Evolutionary conservation across 192 early-diverging fungal species (phyloP).

Genomic region (Coemansia sp.): DNA sequence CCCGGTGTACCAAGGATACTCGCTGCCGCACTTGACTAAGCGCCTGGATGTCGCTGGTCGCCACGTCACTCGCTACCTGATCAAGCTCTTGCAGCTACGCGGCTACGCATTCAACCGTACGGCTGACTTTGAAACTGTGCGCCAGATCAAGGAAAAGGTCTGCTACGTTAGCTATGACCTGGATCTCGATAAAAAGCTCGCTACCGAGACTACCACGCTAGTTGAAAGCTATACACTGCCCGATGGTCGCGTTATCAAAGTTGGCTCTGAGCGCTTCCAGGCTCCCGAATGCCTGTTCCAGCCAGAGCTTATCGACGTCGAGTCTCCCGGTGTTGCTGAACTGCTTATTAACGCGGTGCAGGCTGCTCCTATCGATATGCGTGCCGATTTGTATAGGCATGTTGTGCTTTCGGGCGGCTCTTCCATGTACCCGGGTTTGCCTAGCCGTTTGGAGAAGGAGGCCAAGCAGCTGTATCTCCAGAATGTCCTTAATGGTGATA

Average conservation of each 20-base stretch:
- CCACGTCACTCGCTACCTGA: constrained; percentile 94
- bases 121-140: constrained; percentile 97
- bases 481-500: constrained; percentile 86
- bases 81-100: constrained; percentile 90
- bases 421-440: constrained; percentile 98
- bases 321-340: constrained; percentile 92
- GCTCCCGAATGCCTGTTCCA: constrained; percentile 99
- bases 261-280: constrained; percentile 97
- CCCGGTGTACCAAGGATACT: constrained; percentile 96
- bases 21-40: constrained; percentile 84
- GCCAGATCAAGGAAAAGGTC: constrained; percentile 97
- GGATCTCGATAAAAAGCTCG: constrained; percentile 90
- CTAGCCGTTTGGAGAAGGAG: constrained; percentile 97
- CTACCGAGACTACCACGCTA: constrained; percentile 94
- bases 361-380: constrained; percentile 87
- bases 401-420: constrained; percentile 98
- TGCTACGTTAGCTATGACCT: constrained; percentile 99
- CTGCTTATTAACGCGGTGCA: constrained; percentile 92
- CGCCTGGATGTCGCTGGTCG: constrained; percentile 96
- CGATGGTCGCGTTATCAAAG: constrained; percentile 97
- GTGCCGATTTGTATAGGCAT: constrained; percentile 94
- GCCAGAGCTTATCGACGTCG: constrained; percentile 94
- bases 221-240: constrained; percentile 97
- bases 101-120: constrained; percentile 98
- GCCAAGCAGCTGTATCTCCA: constrained; percentile 94